These are phyloP conservation scores for Fistulinella cinereoalba DNA, from an alignment of 1,284 basidiomycete species.

Conservation along the genomic window DNA sequence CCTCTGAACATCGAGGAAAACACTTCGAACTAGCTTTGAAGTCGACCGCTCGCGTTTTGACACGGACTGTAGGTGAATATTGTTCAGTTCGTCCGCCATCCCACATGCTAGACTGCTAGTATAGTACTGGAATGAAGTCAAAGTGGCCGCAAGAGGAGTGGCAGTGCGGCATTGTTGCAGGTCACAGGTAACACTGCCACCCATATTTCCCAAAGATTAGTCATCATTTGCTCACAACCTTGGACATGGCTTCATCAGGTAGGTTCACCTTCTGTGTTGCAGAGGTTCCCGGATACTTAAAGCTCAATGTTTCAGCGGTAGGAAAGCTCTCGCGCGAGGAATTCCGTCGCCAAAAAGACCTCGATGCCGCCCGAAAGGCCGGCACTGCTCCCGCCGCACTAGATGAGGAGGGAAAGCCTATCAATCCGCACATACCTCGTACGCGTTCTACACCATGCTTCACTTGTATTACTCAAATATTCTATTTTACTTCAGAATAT, in stretches of 20 bases:
- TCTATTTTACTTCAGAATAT: conserved; percentile 55
- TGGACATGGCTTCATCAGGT: conserved; percentile 48
- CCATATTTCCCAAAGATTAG: not conserved
- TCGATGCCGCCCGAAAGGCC: conserved; percentile 95
- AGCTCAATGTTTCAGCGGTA: conserved; percentile 35
- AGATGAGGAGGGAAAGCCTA: conserved; percentile 91
- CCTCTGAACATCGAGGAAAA: conserved; percentile 20
- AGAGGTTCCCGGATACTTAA: not conserved
- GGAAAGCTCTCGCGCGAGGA: conserved; percentile 93
- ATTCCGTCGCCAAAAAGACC: conserved; percentile 91
- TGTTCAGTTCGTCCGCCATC: conserved; percentile 8
- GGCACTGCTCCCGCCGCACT: conserved; percentile 95
- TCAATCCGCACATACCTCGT: conserved; percentile 99
- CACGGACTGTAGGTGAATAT: conserved; percentile 9
- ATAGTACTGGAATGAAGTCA: too few relatives aligned
- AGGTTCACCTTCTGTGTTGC: conserved; percentile 12
- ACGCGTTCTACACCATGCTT: conserved; percentile 30
- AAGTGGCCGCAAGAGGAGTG: too few relatives aligned
- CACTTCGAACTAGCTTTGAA: conserved; percentile 14
- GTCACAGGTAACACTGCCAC: not conserved
- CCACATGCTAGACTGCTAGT: too few relatives aligned
- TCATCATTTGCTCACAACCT: not conserved
- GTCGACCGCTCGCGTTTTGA: not conserved
- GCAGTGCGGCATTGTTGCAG: too few relatives aligned
- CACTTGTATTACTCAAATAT: conserved; percentile 3